Evolutionary conservation across 176 grass and related monocot genomes (phyloP).

Genomic region (Aechmea fasciata): DNA sequence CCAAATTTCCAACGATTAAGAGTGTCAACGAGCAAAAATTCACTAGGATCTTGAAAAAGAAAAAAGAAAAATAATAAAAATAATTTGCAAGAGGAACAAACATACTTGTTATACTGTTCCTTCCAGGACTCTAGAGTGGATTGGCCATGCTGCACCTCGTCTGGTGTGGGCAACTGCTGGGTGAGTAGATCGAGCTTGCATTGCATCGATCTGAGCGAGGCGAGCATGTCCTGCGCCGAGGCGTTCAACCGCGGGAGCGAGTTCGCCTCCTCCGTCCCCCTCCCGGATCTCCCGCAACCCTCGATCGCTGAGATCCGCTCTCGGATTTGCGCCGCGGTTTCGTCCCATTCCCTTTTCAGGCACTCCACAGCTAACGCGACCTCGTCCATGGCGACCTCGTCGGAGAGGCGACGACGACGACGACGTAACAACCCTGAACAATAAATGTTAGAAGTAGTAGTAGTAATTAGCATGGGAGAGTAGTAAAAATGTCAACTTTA

Average conservation of each 20-base stretch:
- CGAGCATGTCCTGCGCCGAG: slow-evolving; percentile 55
- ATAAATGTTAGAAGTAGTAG: no score
- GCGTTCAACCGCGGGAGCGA: slow-evolving; percentile 61
- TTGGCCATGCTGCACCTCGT: slow-evolving; percentile 54
- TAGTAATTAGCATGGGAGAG: no score
- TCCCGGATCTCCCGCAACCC: slow-evolving; percentile 52
- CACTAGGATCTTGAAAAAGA: background rate
- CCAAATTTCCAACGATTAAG: background rate
- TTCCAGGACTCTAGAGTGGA: slow-evolving; percentile 57
- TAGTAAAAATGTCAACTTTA: no score
- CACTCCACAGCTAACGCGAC: slow-evolving; percentile 57
- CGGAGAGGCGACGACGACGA: no score
- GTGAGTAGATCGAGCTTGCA: slow-evolving; percentile 63
- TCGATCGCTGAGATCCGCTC: slow-evolving; percentile 38
- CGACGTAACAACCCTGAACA: no score
- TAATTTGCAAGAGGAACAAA: no score
- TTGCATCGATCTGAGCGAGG: slow-evolving; percentile 62
- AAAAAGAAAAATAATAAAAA: no score
- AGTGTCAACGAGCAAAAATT: background rate
- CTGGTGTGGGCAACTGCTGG: slow-evolving; percentile 66
- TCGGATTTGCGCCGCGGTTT: slow-evolving; percentile 39
- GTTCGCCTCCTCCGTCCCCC: slow-evolving; percentile 56
- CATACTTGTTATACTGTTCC: slow-evolving; percentile 56
- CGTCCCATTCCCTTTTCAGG: slow-evolving; percentile 64
- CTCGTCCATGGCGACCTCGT: slow-evolving; percentile 51